Percentiles rank a stretch among this genome's conserved stretches.
These are phyloP conservation scores for Cytospora paraplurivora DNA, from an alignment of 2,329 filamentous ascomycete genomes.

Conservation along the genomic window DNA sequence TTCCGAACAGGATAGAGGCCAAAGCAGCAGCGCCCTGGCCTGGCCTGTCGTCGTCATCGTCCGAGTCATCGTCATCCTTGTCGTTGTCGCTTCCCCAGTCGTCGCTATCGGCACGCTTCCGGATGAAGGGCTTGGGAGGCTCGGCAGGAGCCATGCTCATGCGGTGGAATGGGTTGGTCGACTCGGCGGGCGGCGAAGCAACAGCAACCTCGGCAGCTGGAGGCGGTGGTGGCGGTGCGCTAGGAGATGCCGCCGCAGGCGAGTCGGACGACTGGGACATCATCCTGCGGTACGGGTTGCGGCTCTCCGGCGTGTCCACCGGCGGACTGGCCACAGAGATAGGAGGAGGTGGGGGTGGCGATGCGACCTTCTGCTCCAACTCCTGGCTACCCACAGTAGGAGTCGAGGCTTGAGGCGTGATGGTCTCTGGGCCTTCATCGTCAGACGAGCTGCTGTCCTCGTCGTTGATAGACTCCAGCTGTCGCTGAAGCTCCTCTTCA, in stretches of 20 bases:
- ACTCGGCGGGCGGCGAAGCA: slow-evolving; percentile 51
- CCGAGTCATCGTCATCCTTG: slow-evolving; percentile 56
- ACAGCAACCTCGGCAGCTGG: slow-evolving; percentile 44
- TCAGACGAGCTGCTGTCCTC: slow-evolving; percentile 67
- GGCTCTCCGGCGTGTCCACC: slow-evolving; percentile 70
- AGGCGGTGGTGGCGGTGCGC: slow-evolving; percentile 47
- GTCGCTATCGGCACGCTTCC: slow-evolving; percentile 60
- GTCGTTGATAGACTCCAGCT: slow-evolving; percentile 75
- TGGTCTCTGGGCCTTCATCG: slow-evolving; percentile 75
- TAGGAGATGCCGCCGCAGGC: slow-evolving; percentile 43
- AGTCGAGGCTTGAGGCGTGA: slow-evolving; percentile 63
- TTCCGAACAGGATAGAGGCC: slow-evolving; percentile 92
- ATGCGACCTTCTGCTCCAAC: slow-evolving; percentile 53
- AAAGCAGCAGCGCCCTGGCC: slow-evolving; percentile 87
- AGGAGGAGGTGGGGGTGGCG: slow-evolving; percentile 45
- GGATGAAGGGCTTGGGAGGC: slow-evolving; percentile 54
- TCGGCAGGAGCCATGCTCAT: slow-evolving; percentile 56
- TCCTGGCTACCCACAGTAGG: slow-evolving; percentile 59
- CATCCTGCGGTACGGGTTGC: slow-evolving; percentile 93
- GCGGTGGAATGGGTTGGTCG: slow-evolving; percentile 96
- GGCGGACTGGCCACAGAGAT: slow-evolving; percentile 56
- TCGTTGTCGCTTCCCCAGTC: slow-evolving; percentile 83
- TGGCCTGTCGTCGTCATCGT: slow-evolving; percentile 77
- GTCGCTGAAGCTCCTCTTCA: slow-evolving; percentile 84
- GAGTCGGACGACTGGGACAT: slow-evolving; percentile 69